Percentiles rank a stretch among this genome's conserved stretches.
Evolutionary conservation across 2,329 filamentous ascomycete species (phyloP).

Genomic region (Emmonsiellopsis sp.): DNA sequence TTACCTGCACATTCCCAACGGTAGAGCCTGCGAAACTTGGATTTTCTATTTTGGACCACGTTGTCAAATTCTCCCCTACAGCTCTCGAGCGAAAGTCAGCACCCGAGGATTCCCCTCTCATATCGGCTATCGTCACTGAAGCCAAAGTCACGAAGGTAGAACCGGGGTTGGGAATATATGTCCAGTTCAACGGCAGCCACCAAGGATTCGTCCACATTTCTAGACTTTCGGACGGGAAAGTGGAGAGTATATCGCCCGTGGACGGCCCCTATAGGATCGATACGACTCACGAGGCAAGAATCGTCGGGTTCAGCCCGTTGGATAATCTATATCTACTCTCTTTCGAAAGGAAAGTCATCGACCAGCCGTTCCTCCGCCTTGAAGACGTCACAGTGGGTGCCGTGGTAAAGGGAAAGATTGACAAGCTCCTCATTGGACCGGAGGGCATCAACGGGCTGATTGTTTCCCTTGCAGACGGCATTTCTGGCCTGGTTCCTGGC

Average conservation of each 20-base stretch:
- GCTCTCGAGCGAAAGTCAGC: constrained; percentile 22
- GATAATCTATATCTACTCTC: constrained; percentile 83
- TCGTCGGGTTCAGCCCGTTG: constrained; percentile 77
- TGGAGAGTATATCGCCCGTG: constrained; percentile 69
- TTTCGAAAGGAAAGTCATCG: constrained; percentile 69
- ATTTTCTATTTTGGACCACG: constrained; percentile 79
- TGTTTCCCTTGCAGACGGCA: constrained; percentile 74
- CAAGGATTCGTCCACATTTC: constrained; percentile 94
- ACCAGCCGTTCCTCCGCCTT: constrained; percentile 82
- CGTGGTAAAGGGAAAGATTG: constrained; percentile 71
- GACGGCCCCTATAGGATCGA: constrained; percentile 71
- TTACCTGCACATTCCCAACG: constrained; percentile 79
- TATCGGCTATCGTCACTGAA: constrained; percentile 65
- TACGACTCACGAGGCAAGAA: constrained; percentile 68
- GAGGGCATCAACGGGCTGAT: constrained; percentile 74
- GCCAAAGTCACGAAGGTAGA: constrained; percentile 76
- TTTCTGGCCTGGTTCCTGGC: constrained; percentile 80
- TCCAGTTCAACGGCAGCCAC: constrained; percentile 56
- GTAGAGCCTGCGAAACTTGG: constrained; percentile 75
- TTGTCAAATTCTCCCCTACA: constrained; percentile 52
- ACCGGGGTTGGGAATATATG: constrained; percentile 69
- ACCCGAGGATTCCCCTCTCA: constrained; percentile 37
- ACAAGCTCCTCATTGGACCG: constrained; percentile 71
- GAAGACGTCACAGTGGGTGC: constrained; percentile 80
- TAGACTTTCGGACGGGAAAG: constrained; percentile 77